Evolutionary conservation across 805 yeast genomes (phyloP).

Genomic region (Candida ipomoeae): DNA sequence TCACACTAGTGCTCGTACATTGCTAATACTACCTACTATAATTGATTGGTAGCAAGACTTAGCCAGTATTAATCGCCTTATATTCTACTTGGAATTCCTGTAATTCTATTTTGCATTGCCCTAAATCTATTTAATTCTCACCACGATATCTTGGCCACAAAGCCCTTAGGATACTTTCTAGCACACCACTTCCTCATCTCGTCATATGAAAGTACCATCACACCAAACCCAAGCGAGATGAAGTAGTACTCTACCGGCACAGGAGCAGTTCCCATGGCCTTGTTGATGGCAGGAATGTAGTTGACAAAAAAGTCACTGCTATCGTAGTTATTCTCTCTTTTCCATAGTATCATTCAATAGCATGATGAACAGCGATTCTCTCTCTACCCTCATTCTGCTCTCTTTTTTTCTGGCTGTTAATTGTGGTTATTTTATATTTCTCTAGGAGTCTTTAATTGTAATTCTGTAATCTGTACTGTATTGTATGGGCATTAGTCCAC

Average conservation of each 20-base stretch:
- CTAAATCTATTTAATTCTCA: constrained; percentile 8
- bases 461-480: no score
- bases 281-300: constrained; percentile 39
- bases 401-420: no score
- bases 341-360: no score
- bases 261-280: constrained; percentile 29
- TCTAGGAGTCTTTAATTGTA: no score
- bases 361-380: no score
- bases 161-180: constrained; percentile 35
- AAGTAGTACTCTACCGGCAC: constrained; percentile 46
- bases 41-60: no score
- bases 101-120: not conserved
- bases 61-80: no score
- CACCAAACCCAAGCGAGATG: constrained; percentile 44
- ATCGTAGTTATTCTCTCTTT: constrained; percentile 19
- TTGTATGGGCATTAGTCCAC: no score
- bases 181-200: constrained; percentile 37
- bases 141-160: constrained; percentile 42
- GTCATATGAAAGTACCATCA: constrained; percentile 36
- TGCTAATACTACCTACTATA: no score
- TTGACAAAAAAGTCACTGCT: constrained; percentile 39
- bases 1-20: no score
- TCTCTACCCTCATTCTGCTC: no score
- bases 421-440: no score
- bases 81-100: not conserved